phyloP scores from a whole-genome alignment of 768 basidiomycete species.

The Naganishia onofrii region DNA sequence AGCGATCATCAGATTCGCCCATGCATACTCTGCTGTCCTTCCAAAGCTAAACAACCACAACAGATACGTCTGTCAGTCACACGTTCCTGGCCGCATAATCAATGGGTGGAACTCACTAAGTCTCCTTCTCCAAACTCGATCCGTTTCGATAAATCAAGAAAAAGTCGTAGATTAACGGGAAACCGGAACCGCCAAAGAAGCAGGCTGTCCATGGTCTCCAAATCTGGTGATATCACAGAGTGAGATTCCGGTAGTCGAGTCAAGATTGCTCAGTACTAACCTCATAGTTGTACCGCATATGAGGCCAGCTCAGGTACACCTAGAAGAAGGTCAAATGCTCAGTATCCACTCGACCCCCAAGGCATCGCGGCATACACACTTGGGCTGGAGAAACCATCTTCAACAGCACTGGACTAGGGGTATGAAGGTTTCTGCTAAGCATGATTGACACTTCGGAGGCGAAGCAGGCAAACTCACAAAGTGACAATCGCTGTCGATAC shows the following conservation, averaged over 20 bases:
- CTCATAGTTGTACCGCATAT: conserved; percentile 37
- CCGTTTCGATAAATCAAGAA: conserved; percentile 52
- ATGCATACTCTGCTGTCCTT: conserved; percentile 48
- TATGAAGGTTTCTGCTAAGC: too few species aligned
- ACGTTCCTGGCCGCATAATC: neutral
- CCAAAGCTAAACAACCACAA: conserved; percentile 8
- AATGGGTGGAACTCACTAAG: conserved; percentile 39
- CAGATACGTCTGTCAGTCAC: neutral
- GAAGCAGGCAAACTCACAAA: conserved; percentile 35
- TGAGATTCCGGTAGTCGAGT: neutral
- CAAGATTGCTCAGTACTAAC: conserved; percentile 28
- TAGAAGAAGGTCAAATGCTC: conserved; percentile 10
- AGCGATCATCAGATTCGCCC: conserved; percentile 46
- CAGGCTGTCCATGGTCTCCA: conserved; percentile 48
- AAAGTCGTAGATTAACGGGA: conserved; percentile 49
- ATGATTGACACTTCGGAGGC: neutral
- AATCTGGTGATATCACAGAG: conserved; percentile 30
- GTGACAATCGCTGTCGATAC: conserved; percentile 41
- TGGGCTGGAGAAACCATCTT: conserved; percentile 34
- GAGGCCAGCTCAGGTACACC: conserved; percentile 44
- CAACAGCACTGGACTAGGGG: conserved; percentile 45
- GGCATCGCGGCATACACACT: neutral
- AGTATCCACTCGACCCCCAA: neutral
- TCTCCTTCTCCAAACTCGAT: conserved; percentile 43
- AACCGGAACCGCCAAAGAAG: conserved; percentile 49